phyloP scores from a whole-genome alignment of 345 rosid genomes.

The Hirschfeldia incana region DNA sequence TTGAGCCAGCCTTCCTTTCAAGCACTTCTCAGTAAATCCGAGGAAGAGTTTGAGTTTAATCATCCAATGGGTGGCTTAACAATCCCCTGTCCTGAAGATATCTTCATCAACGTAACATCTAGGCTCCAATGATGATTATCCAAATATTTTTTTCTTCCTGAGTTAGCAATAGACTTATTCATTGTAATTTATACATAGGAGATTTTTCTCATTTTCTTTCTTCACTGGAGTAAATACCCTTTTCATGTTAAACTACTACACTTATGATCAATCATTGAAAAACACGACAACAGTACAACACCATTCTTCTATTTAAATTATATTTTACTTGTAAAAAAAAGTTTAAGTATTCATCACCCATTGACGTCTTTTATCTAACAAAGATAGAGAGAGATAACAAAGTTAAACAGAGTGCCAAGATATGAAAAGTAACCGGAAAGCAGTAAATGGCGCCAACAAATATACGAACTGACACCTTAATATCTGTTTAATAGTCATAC shows the following conservation, averaged over 20 bases:
- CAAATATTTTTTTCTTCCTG: not conserved
- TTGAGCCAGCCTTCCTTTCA: slow-evolving; percentile 48
- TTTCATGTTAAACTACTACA: not conserved
- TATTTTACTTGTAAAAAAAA: not conserved
- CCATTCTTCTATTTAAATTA: not conserved
- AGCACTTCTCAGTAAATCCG: slow-evolving; percentile 46
- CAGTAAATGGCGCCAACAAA: not conserved
- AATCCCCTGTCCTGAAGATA: slow-evolving; percentile 56
- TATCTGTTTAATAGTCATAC: not conserved
- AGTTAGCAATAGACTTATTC: slow-evolving; percentile 19
- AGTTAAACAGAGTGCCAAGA: not conserved
- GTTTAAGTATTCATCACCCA: not conserved
- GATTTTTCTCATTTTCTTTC: not conserved
- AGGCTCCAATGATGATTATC: slow-evolving; percentile 20
- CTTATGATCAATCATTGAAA: slow-evolving; percentile 4
- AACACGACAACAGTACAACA: not conserved
- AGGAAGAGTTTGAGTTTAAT: slow-evolving; percentile 54
- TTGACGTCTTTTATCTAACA: not conserved
- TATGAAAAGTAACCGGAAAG: not conserved
- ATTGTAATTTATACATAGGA: slow-evolving; percentile 3
- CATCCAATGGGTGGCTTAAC: slow-evolving; percentile 61
- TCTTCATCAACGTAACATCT: slow-evolving; percentile 46
- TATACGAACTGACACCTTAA: not conserved
- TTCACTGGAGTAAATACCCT: not conserved
- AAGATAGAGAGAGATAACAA: not conserved